Base-by-base conservation (phyloP, 2,329 filamentous ascomycete genomes). In the Clarireedia hainanense region DNA sequence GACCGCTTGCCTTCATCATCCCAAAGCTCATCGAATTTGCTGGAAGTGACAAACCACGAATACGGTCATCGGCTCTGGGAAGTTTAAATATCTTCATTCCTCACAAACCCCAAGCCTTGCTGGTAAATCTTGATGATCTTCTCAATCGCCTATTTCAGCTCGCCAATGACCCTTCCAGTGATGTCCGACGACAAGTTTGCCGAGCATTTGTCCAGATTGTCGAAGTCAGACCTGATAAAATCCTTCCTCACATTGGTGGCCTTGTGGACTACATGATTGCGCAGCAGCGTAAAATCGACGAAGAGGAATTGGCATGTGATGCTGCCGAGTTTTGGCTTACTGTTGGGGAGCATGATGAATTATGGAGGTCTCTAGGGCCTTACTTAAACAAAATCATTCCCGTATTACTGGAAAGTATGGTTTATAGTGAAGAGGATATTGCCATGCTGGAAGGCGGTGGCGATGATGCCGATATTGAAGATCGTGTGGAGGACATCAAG, bases 301-400 rank as follows among this genome's bases (percentile, higher is more conserved):
- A 97, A 62, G 86, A 91, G 55, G 91, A 97, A 43, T 77, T 99
- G 57, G 91, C 92, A 39, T 85, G 95, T 62, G 94, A 99, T 69
- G 94, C 94, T 7, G 91, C 94, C 5, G 94, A 99, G 71, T 99
- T 99, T 69, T 99, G 95, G 91, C 81, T 99, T 46, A 90, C 90
- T 40, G 85, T 95, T 20, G 91, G 91, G 58, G 94, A 96, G 69
- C 89, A 96, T 68, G 81, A 88, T 43, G 81, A 86, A 57, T 75
- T 97, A 52, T 90, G 89, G 75, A 80, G 84, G 62, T 80, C 83
- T 0, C 76, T 99, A 47, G 84, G 80, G 7, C 91, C 91, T 0
- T 89, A 89, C 68, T 81, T 97, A 55, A 73, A 80, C 62, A 89
- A 88, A 70, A 92, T 97, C 61, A 86, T 99, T 30, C 94, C 94